Percentiles rank a stretch among this genome's conserved stretches.
Conservation (phyloP, 805 yeast genomes). For the Dipodascopsis uninucleata region DNA sequence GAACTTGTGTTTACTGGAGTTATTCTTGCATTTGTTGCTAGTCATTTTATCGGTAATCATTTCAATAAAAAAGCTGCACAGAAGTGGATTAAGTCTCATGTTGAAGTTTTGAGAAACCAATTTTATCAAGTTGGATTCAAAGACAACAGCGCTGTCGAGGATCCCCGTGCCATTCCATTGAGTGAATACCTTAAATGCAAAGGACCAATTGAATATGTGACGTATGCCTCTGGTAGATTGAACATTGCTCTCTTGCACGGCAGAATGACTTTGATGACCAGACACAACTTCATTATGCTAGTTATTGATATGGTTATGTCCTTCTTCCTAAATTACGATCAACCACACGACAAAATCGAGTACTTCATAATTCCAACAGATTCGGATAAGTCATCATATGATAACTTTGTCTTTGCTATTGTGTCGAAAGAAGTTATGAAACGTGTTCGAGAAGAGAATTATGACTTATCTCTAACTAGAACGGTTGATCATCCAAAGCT, state of each 20-base stretch:
- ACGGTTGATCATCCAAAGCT: conserved; percentile 68
- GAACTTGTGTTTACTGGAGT: conserved; percentile 58
- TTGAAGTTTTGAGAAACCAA: conserved; percentile 56
- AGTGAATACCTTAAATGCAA: conserved; percentile 47
- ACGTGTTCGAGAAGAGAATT: conserved; percentile 67
- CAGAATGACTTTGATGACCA: conserved; percentile 62
- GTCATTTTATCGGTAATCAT: conserved; percentile 57
- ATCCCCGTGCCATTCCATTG: conserved; percentile 38
- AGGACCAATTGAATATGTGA: conserved; percentile 54
- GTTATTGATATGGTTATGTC: conserved; percentile 59
- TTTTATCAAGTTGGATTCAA: conserved; percentile 70
- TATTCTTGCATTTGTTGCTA: conserved; percentile 46
- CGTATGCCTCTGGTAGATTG: conserved; percentile 86
- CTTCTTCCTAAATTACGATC: conserved; percentile 46
- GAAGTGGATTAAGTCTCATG: conserved; percentile 48
- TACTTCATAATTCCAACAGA: conserved; percentile 61
- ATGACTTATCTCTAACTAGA: conserved; percentile 78
- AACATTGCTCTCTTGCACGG: conserved; percentile 63
- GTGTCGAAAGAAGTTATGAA: conserved; percentile 84
- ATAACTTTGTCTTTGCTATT: conserved; percentile 74
- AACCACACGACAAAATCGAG: conserved; percentile 55
- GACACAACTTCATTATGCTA: conserved; percentile 75
- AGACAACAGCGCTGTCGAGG: conserved; percentile 12
- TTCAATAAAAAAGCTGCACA: conserved; percentile 57
- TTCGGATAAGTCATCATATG: conserved; percentile 40